phyloP scores from a whole-genome alignment of 177 flowering plant genomes.

The Vitis hybrid region DNA sequence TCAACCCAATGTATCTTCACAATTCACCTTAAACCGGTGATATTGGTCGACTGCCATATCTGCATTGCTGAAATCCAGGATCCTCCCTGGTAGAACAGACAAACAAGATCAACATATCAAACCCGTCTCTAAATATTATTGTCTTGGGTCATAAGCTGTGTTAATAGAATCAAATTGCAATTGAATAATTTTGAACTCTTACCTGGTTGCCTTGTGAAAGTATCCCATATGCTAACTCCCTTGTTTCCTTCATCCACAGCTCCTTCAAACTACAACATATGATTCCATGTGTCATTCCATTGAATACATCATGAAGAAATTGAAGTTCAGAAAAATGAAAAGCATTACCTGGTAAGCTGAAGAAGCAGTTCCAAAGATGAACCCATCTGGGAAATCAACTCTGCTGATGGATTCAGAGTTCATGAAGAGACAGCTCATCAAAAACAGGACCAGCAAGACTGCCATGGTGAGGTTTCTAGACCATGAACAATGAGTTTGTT shows the following conservation, averaged over 20 bases:
- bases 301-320: too few relatives aligned
- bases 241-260: constrained; percentile 80
- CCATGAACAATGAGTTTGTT: too few relatives aligned
- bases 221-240: constrained; percentile 85
- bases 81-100: constrained; percentile 48
- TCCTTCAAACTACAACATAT: constrained; percentile 71
- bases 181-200: constrained; percentile 1
- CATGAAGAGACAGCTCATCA: constrained; percentile 10
- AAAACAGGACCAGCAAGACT: constrained; percentile 13
- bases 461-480: constrained; percentile 9
- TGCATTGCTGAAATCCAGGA: constrained; percentile 87
- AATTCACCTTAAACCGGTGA: constrained; percentile 71
- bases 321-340: neutral
- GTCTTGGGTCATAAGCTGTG: neutral
- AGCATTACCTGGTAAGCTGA: constrained; percentile 78
- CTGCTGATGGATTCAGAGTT: constrained; percentile 46
- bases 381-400: constrained; percentile 72
- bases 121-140: neutral
- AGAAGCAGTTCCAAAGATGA: constrained; percentile 81
- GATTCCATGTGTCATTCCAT: too few relatives aligned
- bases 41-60: constrained; percentile 84
- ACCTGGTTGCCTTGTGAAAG: constrained; percentile 69
- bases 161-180: neutral
- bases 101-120: neutral
- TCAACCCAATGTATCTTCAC: constrained; percentile 1